These are phyloP conservation scores for Blastomyces emzantsi DNA, from an alignment of 2,329 filamentous ascomycete species.

Conservation along the genomic window DNA sequence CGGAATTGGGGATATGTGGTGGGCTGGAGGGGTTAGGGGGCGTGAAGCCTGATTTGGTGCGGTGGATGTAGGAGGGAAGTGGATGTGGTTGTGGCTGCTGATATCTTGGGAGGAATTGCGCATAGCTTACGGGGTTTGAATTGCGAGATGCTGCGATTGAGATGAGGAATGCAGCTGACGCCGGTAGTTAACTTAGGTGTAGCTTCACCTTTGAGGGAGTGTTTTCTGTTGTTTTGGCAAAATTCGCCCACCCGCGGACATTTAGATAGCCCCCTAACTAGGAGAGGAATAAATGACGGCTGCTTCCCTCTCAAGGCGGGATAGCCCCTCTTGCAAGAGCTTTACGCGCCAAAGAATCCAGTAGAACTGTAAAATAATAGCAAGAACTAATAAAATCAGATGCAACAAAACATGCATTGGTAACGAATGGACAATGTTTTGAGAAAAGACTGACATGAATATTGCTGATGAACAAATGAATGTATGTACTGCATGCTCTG, in stretches of 20 bases:
- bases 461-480: background rate
- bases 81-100: background rate
- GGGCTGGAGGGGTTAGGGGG: background rate
- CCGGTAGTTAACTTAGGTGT: too few relatives aligned
- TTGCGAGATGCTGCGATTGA: background rate
- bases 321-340: background rate
- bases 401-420: background rate
- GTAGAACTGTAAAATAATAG: background rate
- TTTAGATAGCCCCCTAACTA: background rate
- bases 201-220: background rate
- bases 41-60: background rate
- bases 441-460: background rate
- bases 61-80: background rate
- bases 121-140: background rate
- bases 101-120: background rate
- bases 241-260: background rate
- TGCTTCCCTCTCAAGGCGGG: background rate
- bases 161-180: background rate
- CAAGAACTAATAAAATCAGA: background rate
- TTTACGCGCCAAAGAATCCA: background rate
- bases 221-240: background rate
- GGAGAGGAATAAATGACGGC: background rate
- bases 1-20: conserved; percentile 21
- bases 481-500: background rate
- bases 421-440: background rate